Conservation (phyloP, 176 grass and related monocot genomes). For the Bothriochloa decipiens region DNA sequence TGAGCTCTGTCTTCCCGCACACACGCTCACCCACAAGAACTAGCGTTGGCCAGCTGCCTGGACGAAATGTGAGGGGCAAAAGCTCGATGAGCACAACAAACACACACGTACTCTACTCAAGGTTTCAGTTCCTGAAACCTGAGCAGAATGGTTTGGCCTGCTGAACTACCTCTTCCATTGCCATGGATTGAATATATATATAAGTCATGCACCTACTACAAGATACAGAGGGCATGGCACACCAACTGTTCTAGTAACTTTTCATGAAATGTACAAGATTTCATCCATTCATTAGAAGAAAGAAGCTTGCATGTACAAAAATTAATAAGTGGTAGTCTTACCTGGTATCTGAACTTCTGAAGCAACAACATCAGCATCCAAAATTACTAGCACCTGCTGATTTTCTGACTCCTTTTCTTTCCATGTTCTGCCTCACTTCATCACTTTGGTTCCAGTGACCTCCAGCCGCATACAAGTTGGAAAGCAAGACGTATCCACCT, state of each 20-base stretch:
- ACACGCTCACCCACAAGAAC: no score
- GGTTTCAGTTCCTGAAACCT: no score
- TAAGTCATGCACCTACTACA: no score
- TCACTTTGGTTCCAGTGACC: slow-evolving; percentile 56
- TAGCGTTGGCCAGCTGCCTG: no score
- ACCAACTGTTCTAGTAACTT: not conserved
- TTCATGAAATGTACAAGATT: not conserved
- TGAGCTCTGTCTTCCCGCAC: no score
- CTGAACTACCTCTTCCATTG: no score
- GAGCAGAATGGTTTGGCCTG: no score
- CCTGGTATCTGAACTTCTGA: slow-evolving; percentile 21
- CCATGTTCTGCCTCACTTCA: slow-evolving; percentile 55
- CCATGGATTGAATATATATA: no score
- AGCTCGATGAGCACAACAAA: no score
- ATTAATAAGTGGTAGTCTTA: not conserved
- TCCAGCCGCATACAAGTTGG: slow-evolving; percentile 59
- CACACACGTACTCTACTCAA: no score
- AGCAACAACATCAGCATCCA: slow-evolving; percentile 43
- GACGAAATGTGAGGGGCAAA: no score
- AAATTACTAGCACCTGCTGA: slow-evolving; percentile 46
- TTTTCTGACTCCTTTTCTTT: slow-evolving; percentile 54
- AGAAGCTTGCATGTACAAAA: slow-evolving; percentile 6
- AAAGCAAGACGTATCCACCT: slow-evolving; percentile 63
- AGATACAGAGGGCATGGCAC: not conserved
- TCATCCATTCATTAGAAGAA: not conserved